A percentile compares a stretch with the other conserved stretches of the same genome.
These are phyloP conservation scores for Xylaria longipes DNA, from an alignment of 495 filamentous ascomycete species.

Conservation along the genomic window DNA sequence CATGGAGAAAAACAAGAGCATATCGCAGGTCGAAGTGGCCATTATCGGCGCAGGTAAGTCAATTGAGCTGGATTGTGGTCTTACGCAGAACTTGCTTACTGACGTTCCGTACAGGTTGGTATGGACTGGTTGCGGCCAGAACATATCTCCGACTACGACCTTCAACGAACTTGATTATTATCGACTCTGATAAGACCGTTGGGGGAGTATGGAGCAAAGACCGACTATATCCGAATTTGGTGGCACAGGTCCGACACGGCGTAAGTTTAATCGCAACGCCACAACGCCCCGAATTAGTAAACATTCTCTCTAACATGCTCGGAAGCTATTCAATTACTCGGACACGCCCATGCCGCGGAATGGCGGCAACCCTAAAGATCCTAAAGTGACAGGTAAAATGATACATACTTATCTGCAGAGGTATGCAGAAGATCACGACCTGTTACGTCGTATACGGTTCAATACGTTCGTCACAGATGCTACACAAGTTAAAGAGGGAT, in stretches of 20 bases:
- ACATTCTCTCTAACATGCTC: not conserved
- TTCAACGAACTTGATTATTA: constrained; percentile 46
- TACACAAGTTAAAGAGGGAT: constrained; percentile 32
- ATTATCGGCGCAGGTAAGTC: constrained; percentile 42
- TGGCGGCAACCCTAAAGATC: constrained; percentile 33
- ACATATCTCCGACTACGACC: constrained; percentile 51
- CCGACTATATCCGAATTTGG: constrained; percentile 56
- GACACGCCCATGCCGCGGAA: constrained; percentile 43
- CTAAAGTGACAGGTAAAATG: constrained; percentile 42
- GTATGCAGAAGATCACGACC: constrained; percentile 40
- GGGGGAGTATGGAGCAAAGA: constrained; percentile 61
- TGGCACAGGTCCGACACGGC: constrained; percentile 41
- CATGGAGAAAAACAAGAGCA: constrained; percentile 11
- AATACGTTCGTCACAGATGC: constrained; percentile 38
- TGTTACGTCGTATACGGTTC: constrained; percentile 41
- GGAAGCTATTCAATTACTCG: constrained; percentile 48
- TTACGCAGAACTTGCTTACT: not conserved
- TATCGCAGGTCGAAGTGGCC: constrained; percentile 26
- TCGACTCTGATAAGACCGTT: constrained; percentile 52
- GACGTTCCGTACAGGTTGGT: constrained; percentile 41
- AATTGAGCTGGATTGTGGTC: not conserved
- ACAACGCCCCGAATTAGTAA: not conserved
- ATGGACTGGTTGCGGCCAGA: constrained; percentile 51
- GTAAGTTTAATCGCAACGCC: constrained; percentile 10
- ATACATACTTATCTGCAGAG: constrained; percentile 40